Evolutionary conservation across 2,329 filamentous ascomycete genomes (phyloP).

Genomic region (Ophiostoma montium): DNA sequence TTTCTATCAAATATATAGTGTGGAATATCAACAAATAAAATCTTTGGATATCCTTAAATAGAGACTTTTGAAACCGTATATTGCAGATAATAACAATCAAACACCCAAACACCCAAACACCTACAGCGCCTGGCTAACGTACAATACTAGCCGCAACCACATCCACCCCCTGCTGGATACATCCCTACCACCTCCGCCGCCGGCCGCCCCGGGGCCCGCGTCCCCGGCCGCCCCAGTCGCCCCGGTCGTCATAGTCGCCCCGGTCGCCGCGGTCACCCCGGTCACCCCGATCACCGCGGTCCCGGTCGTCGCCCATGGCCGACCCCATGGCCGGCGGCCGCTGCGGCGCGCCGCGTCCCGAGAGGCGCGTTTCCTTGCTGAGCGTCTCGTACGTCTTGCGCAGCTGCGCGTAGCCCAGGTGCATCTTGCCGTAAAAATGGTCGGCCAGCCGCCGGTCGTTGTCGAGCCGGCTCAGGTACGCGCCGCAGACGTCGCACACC

Average conservation of each 20-base stretch:
- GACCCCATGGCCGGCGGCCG: neutral
- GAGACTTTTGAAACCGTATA: too few relatives aligned
- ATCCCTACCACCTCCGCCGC: constrained; percentile 32
- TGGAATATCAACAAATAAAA: too few relatives aligned
- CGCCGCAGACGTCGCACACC: constrained; percentile 96
- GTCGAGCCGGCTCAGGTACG: constrained; percentile 81
- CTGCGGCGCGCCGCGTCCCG: constrained; percentile 26
- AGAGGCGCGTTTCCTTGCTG: constrained; percentile 44
- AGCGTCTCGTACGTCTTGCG: constrained; percentile 82
- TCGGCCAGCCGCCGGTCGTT: constrained; percentile 90
- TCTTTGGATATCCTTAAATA: too few relatives aligned
- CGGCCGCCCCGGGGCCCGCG: constrained; percentile 36
- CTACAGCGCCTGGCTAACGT: neutral
- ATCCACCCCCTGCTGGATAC: too few relatives aligned
- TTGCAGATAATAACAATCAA: neutral
- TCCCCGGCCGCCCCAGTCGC: constrained; percentile 28
- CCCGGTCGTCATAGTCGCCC: constrained; percentile 19
- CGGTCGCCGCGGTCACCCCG: constrained; percentile 24
- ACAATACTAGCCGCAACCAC: too few relatives aligned
- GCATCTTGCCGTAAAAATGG: constrained; percentile 99
- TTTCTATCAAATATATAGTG: too few relatives aligned
- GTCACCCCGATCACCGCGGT: constrained; percentile 25
- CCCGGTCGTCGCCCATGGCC: constrained; percentile 21
- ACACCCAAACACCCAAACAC: neutral
- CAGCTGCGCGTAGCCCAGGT: constrained; percentile 96